A percentile compares a stretch with the other conserved stretches of the same genome.
Evolutionary conservation across 306 rosid species (phyloP).

Genomic region (Vigna unguiculata): DNA sequence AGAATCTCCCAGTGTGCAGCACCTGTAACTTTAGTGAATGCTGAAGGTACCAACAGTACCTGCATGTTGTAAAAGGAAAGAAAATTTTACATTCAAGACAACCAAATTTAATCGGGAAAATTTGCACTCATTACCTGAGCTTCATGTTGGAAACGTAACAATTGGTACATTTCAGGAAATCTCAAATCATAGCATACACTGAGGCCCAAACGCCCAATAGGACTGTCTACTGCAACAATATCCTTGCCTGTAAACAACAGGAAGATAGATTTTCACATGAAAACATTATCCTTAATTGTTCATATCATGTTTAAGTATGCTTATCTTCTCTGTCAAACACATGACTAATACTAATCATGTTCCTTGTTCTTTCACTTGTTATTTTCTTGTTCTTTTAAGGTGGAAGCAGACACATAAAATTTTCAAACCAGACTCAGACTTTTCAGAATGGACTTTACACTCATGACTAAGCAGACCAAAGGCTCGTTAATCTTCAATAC

Average conservation of each 20-base stretch:
- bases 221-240: slow-evolving; percentile 82
- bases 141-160: slow-evolving; percentile 78
- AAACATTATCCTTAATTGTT: slow-evolving; percentile 20
- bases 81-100: slow-evolving; percentile 41
- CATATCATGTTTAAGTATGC: slow-evolving; percentile 6
- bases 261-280: slow-evolving; percentile 37
- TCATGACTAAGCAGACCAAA: slow-evolving; percentile 24
- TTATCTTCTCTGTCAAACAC: slow-evolving; percentile 14
- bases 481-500: slow-evolving; percentile 15
- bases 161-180: slow-evolving; percentile 88
- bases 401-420: background rate
- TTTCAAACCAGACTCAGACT: slow-evolving; percentile 17
- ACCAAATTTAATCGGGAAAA: slow-evolving; percentile 36
- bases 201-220: slow-evolving; percentile 89
- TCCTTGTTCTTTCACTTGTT: slow-evolving; percentile 13
- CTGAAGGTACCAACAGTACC: slow-evolving; percentile 89
- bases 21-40: slow-evolving; percentile 91
- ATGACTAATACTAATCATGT: background rate
- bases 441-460: slow-evolving; percentile 2
- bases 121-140: slow-evolving; percentile 63
- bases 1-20: slow-evolving; percentile 98
- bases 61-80: slow-evolving; percentile 39
- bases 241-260: slow-evolving; percentile 70
- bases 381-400: background rate
- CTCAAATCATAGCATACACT: slow-evolving; percentile 96